Evolutionary conservation across 108 stramenopile species (phyloP).

Genomic region (Cyclostephanos tholiformis): DNA sequence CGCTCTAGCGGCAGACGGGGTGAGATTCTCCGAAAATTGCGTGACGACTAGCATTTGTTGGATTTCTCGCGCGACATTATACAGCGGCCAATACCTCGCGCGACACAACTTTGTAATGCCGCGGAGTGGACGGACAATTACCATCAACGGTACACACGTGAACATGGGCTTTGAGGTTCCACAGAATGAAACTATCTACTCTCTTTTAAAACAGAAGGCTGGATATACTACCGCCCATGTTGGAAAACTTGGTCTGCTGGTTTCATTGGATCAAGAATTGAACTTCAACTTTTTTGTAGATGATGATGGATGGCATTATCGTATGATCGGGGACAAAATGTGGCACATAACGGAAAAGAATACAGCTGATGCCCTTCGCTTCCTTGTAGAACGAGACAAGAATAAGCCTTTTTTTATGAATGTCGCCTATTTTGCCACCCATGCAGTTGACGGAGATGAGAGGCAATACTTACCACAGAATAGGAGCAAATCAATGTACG

Average conservation of each 20-base stretch:
- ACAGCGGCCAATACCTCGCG: slow-evolving; percentile 61
- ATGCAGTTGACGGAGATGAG: slow-evolving; percentile 59
- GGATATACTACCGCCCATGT: slow-evolving; percentile 70
- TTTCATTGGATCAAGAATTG: slow-evolving; percentile 25
- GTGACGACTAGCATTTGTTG: slow-evolving; percentile 75
- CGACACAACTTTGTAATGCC: slow-evolving; percentile 57
- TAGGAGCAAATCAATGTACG: slow-evolving; percentile 55
- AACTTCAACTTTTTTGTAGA: slow-evolving; percentile 46
- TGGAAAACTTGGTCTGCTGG: slow-evolving; percentile 65
- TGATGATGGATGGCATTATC: slow-evolving; percentile 57
- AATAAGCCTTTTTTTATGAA: slow-evolving; percentile 75
- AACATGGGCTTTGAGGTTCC: slow-evolving; percentile 47
- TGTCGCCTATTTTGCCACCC: slow-evolving; percentile 84
- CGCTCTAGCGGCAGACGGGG: slow-evolving; percentile 59
- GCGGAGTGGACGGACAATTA: slow-evolving; percentile 36
- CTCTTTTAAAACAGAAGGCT: slow-evolving; percentile 60
- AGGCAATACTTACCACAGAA: slow-evolving; percentile 64
- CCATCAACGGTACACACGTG: slow-evolving; percentile 23
- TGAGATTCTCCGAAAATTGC: slow-evolving; percentile 65
- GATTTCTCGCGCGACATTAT: slow-evolving; percentile 65
- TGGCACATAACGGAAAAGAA: slow-evolving; percentile 73
- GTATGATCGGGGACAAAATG: slow-evolving; percentile 29
- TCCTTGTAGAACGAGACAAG: slow-evolving; percentile 53
- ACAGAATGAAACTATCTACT: slow-evolving; percentile 76
- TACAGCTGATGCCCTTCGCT: slow-evolving; percentile 63